Evolutionary conservation across 495 filamentous ascomycete genomes (phyloP), one percentile per base, ranked within the genome.

Genomic region (Penicilliopsis zonata): DNA sequence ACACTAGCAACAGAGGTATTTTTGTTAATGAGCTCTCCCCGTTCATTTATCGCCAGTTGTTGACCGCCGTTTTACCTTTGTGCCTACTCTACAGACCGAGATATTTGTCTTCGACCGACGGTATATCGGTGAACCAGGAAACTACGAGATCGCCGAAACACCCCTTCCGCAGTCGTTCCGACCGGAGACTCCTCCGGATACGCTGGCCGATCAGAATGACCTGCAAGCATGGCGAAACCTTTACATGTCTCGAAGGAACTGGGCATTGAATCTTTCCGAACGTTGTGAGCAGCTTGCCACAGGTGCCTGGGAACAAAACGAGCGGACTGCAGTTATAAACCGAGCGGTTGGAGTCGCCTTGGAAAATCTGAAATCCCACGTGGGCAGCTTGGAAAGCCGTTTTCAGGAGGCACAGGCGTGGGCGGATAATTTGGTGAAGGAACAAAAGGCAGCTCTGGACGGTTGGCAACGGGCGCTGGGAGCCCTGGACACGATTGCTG

Each of bases 101-200:
- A 76, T 95, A 38, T 92, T 82, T 44, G 71, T 94, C 20, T 95
- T 88, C 51, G 82, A 90, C 53, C 72, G 76, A 33, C 72, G 76
- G 41, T 61, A 71, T 76, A 44, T 67, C 32, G 59, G 49, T 38
- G 57, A 65, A 29, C 43, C 53, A 4, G 48, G 45, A 28, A 44
- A 59, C 13, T 48, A 65, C 29, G 69, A 77, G 24, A 58, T 70
- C 33, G 61, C 69, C 43, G 63, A 69, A 35, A 50, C 70, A 13
- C 61, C 75, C 12, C 26, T 68, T 20, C 80, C 80, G 3, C 67
- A 69, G 33, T 64, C 65, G 36, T 80, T 77, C 44, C 55, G 49
- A 22, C 52, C 72, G 36, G 59, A 69, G 4, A 63, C 57, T 28
- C 71, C 82, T 9, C 86, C 86, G 21, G 82, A 86, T 49, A 75